Base-by-base conservation (phyloP, 176 grass and related monocot genomes). In the Eleusine coracana region DNA sequence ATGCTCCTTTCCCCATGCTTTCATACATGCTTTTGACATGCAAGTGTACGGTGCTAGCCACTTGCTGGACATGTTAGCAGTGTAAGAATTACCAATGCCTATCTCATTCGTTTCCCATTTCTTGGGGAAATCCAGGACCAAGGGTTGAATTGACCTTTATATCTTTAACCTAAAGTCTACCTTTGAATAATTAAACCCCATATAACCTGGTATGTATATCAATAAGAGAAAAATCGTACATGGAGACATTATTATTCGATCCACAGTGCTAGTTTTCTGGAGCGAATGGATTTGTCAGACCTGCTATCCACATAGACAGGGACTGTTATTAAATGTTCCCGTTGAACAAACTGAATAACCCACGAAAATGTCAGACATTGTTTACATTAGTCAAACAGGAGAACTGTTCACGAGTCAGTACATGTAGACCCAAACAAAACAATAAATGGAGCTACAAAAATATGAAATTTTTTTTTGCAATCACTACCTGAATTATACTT, bases 141-240 rank as follows among this genome's bases (percentile, higher is more conserved):
- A 60, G 66, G 23, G 67, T 86, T 82, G 49, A 90, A 74, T 83
- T 90, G 79, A 90, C 88, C 67, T 82, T 77, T 15, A 73, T 28
- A 61, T 42, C 55, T 67, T 78, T 78, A 49, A 89, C 44, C 52
- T 59, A 12, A 60, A 11, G 63, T 68, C 48, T 86, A 77, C 48
- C 15, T 50, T 51, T 68, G 72, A 82, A 76, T 75, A 11, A 56
- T 52, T 81, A 59, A 74, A 60, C 48, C 34, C 28, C 63, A 39
- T n/a, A 78, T 52, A 42, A 29, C 29, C 60, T 63, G 15, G 28
- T 66, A 42, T 12, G 49, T 11, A 40, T 63, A 49, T 34, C 0
- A 8, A 55, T 36, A 42, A 14, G 9, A 11, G 52, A 63, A 71
- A 73, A 42, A 66, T 63, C 3, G 13, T 60, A 49, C 41, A 13